Base-by-base conservation (phyloP, 2,329 filamentous ascomycete species). In the Fusarium acutatum region DNA sequence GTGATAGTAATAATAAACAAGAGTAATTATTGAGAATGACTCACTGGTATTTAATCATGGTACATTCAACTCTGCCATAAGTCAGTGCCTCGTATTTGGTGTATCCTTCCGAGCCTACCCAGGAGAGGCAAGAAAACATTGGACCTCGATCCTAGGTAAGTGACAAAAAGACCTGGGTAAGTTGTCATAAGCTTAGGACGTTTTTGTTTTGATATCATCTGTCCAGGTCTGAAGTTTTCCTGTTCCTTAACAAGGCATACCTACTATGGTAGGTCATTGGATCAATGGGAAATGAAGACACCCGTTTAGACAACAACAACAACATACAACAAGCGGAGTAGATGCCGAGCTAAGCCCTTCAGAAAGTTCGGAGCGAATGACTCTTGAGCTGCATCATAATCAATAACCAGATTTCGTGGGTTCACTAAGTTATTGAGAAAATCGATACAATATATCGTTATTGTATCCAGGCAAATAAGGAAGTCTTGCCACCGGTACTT, bases 281-380 rank as follows among this genome's bases (percentile, higher is more conserved):
- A 69, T 67, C 68, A 60, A 24, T 34, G 68, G 71, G 71, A 72
- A 74, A 74, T 74, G 71, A 74, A 65, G 68, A 72, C 38, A 65
- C 44, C 54, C 47, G 60, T 53, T 61, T 34, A 47, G 35, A 46
- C 37, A 38, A 70, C 30, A 47, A 46, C 41, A 44, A 24, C 37
- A 38, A 59, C 26, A 69, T 37, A 41, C n/a, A 53, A 60, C 34
- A 34, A 57, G 60, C 59, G 59, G 59, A 37, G 54, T 41, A 34
- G 34, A 53, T 38, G 47, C 66, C 32, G 37, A 67, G 24, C 34
- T 40, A 20, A 26, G 20, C 24, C 50, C 35, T 40, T 30, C 50
- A 40, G 34, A 54, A 54, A 28, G 24, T 40, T 40, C 14, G 20
- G 34, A 40, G 22, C 50, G 34, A 54, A 30, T 14, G 26, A 22